Base-by-base conservation (phyloP, 2,329 filamentous ascomycete species). In the Periconia digitata region DNA sequence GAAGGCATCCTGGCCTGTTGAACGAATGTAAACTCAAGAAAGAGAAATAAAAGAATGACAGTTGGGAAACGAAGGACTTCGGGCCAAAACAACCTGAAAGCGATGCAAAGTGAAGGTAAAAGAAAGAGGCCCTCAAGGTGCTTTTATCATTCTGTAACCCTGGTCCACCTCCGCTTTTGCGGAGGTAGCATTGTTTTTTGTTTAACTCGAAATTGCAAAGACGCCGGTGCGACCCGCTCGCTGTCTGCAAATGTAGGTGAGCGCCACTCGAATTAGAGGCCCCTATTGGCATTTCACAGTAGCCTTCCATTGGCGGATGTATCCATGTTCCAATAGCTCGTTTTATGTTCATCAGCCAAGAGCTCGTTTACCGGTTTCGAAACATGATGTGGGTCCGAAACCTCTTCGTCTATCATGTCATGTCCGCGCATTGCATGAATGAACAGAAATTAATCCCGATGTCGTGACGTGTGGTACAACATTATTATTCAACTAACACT, bases 1-100 rank as follows among this genome's bases (percentile, higher is more conserved):
- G 54, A 55, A 62, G 66, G 64, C 66, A 70, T 69, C 57, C 55
- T 66, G 60, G 62, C 59, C 53, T 43, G 22, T 24, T 43, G 7
- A 46, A 35, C 18, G 38, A 50, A 17, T 44, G 43, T 38, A 40
- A 40, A 16, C 38, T 40, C 38, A n/a, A 40, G n/a, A 40, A 16
- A n/a, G 38, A 38, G 40, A 42, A 37, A 50, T 32, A 10, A 32
- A 32, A 32, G 27, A 32, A 32, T 32, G 27, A n/a, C n/a, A n/a
- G n/a, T n/a, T n/a, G n/a, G 23, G 8, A 38, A 43, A 46, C 23
- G 46, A 54, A 44, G 34, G 43, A 13, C n/a, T n/a, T n/a, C n/a
- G n/a, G n/a, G n/a, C n/a, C n/a, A n/a, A n/a, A n/a, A n/a, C n/a
- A n/a, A n/a, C n/a, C n/a, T n/a, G n/a, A n/a, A n/a, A n/a, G n/a